Evolutionary conservation across 1,284 basidiomycete species (phyloP), one percentile per base, ranked within the genome.

Genomic region (Kwoniella shivajii): DNA sequence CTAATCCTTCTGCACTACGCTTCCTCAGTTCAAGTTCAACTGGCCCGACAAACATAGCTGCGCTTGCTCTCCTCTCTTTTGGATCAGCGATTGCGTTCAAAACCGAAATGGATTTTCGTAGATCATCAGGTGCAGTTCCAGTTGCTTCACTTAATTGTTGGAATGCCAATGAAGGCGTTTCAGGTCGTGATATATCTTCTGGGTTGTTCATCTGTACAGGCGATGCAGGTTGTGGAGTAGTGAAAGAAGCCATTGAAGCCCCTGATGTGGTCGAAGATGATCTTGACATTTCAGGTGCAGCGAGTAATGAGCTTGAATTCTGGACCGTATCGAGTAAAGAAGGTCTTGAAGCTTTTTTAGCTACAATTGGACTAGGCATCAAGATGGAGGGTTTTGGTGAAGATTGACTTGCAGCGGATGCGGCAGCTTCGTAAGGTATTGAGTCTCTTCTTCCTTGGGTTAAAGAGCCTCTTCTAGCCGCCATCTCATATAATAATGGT

Each of bases 1-100:
- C 65, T 6, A 65, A 31, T 10, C 63, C 64, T 11, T 59, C 38
- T 30, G 44, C 16, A 47, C 47, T 29, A 34, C 41, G 37, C 26
- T 38, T 53, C 5, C 50, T 30, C 42, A 61, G 11, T 16, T 44
- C 52, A n/a, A 39, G 29, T 22, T 57, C 56, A 3, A 44, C 53
- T 13, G 41, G 38, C 9, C 56, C 60, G 2, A 61, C 24, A 3
- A 48, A 20, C 20, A 18, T 27, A 2, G 37, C 37, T 24, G 39
- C 34, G 26, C 39, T 57, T 29, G 46, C 42, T 24, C 47, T 18
- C 6, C 51, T 11, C 24, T 43, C 39, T 20, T 51, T 30, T 9
- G 48, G 56, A 45, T 61, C 56, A 10, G 46, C n/a, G 9, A 56
- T 56, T n/a, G 47, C 36, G 3, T 11, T 16, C 11, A 48, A 13